phyloP scores from a whole-genome alignment of 345 rosid species.

The Hypericum androsaemum region DNA sequence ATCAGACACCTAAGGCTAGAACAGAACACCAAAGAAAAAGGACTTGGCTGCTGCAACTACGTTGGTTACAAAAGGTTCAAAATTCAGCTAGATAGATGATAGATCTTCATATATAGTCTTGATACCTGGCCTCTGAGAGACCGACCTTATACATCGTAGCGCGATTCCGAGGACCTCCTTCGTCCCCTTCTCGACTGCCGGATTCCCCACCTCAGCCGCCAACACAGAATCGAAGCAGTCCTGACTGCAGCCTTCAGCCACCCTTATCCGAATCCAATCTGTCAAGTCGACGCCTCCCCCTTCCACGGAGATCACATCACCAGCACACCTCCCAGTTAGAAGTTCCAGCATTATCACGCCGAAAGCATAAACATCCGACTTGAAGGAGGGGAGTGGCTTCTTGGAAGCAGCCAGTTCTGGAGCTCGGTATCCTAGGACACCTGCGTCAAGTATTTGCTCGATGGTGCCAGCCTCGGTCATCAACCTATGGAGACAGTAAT shows the following conservation, averaged over 20 bases:
- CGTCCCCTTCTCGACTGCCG: slow-evolving; percentile 67
- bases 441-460: slow-evolving; percentile 90
- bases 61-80: too few relatives aligned
- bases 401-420: slow-evolving; percentile 86
- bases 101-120: slow-evolving; percentile 96
- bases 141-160: slow-evolving; percentile 60
- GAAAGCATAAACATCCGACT: slow-evolving; percentile 91
- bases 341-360: slow-evolving; percentile 78
- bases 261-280: slow-evolving; percentile 71
- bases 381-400: slow-evolving; percentile 86
- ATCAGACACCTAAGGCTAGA: too few relatives aligned
- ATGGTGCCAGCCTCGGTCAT: slow-evolving; percentile 94
- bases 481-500: slow-evolving; percentile 91
- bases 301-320: slow-evolving; percentile 80
- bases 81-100: slow-evolving; percentile 53
- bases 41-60: too few relatives aligned
- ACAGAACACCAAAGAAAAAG: too few relatives aligned
- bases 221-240: slow-evolving; percentile 70
- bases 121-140: slow-evolving; percentile 92
- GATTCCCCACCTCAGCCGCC: slow-evolving; percentile 38
- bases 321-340: slow-evolving; percentile 81
- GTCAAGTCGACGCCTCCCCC: slow-evolving; percentile 72
- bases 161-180: slow-evolving; percentile 90
- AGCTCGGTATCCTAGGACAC: slow-evolving; percentile 83
- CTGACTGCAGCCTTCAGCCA: slow-evolving; percentile 49